Evolutionary conservation across 169 alveolate species (phyloP).

Genomic region (Cryptosporidium bovis): DNA sequence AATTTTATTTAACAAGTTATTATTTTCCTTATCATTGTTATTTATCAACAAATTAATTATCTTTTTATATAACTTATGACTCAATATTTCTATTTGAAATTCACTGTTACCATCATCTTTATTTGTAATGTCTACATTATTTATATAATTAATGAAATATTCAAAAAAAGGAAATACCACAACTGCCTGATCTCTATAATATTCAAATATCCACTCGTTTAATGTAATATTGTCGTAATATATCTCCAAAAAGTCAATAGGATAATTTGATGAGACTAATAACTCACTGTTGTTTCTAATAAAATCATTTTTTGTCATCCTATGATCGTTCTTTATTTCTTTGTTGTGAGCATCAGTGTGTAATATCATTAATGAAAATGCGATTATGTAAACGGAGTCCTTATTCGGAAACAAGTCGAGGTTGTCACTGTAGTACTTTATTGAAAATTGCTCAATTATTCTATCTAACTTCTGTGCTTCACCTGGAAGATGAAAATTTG

Average conservation of each 20-base stretch:
- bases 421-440: conserved; percentile 88
- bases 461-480: conserved; percentile 94
- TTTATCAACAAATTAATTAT: conserved; percentile 11
- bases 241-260: conserved; percentile 15
- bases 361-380: conserved; percentile 91
- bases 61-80: conserved; percentile 17
- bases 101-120: neutral
- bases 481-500: conserved; percentile 93
- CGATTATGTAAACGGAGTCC: conserved; percentile 88
- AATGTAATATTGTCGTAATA: conserved; percentile 54
- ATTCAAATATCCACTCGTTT: conserved; percentile 47
- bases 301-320: conserved; percentile 75
- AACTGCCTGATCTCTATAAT: neutral
- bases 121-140: neutral
- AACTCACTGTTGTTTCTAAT: conserved; percentile 42
- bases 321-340: conserved; percentile 81
- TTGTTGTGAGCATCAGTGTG: conserved; percentile 92
- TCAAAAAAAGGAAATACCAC: conserved; percentile 42
- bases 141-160: conserved; percentile 29
- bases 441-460: conserved; percentile 91
- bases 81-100: conserved; percentile 6
- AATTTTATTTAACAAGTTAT: neutral
- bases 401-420: conserved; percentile 86
- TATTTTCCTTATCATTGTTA: neutral
- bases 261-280: conserved; percentile 10